These are phyloP conservation scores for Boechera retrofracta DNA, from an alignment of 345 rosid genomes.

Conservation along the genomic window DNA sequence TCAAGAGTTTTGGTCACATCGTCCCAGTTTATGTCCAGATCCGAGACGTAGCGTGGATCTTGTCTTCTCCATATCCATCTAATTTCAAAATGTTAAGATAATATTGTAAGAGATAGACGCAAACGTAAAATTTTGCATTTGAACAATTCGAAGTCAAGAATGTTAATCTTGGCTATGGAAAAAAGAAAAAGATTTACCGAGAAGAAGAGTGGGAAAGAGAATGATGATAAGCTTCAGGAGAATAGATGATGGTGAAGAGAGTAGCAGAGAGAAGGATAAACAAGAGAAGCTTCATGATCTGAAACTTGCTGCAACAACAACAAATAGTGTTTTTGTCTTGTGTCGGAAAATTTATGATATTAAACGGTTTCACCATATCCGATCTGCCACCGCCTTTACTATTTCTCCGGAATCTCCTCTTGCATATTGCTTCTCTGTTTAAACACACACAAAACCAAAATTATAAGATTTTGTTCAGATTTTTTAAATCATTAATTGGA, in stretches of 20 bases:
- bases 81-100: not conserved
- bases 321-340: constrained; percentile 52
- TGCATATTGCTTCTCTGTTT: constrained; percentile 71
- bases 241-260: constrained; percentile 57
- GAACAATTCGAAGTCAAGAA: not conserved
- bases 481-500: not conserved
- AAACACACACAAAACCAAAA: not conserved
- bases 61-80: constrained; percentile 75
- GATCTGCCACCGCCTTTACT: constrained; percentile 47
- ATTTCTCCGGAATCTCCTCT: constrained; percentile 57
- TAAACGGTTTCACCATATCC: constrained; percentile 40
- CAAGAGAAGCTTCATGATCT: constrained; percentile 67
- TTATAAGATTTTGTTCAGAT: not conserved
- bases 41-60: constrained; percentile 67
- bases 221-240: constrained; percentile 60
- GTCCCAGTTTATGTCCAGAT: constrained; percentile 67
- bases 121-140: not conserved
- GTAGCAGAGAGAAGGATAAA: constrained; percentile 62
- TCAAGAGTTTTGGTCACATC: constrained; percentile 61
- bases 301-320: constrained; percentile 64
- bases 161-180: not conserved
- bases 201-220: constrained; percentile 45
- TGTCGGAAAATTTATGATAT: constrained; percentile 57
- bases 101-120: not conserved
- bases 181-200: constrained; percentile 40